A percentile compares a stretch with the other conserved stretches of the same genome.
phyloP scores from a whole-genome alignment of 371 early-diverging fungal genomes.

The Blastocladiella emersonii region DNA sequence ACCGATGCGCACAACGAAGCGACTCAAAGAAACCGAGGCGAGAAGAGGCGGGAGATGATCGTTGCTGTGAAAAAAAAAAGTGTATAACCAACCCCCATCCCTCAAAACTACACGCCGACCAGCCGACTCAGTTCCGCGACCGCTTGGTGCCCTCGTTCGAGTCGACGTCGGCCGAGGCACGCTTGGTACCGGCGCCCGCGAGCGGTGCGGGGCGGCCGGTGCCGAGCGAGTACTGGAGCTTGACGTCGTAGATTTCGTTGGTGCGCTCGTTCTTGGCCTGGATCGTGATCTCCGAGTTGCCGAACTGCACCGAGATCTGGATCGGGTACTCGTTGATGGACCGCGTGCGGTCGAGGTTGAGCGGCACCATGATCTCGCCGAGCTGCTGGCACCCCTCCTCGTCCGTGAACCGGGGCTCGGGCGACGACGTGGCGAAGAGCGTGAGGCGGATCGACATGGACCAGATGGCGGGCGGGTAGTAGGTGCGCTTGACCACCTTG shows the following conservation, averaged over 20 bases:
- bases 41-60: no score
- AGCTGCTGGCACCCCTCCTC: neutral
- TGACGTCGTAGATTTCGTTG: neutral
- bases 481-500: neutral
- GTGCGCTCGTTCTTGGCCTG: neutral
- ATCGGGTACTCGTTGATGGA: neutral
- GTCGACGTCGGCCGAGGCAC: no score
- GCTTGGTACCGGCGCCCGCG: no score
- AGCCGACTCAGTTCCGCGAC: no score
- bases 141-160: no score
- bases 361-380: neutral
- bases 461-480: constrained; percentile 1
- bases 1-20: no score
- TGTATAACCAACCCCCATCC: no score
- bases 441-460: neutral
- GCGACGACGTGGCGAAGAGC: neutral
- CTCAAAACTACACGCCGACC: no score
- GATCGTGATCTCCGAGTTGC: neutral
- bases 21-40: no score
- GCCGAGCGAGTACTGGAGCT: neutral
- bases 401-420: neutral
- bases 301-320: neutral
- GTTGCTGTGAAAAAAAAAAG: no score
- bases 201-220: no score
- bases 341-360: neutral